phyloP scores from a whole-genome alignment of 768 basidiomycete species.

The Pulveroboletus sp. region DNA sequence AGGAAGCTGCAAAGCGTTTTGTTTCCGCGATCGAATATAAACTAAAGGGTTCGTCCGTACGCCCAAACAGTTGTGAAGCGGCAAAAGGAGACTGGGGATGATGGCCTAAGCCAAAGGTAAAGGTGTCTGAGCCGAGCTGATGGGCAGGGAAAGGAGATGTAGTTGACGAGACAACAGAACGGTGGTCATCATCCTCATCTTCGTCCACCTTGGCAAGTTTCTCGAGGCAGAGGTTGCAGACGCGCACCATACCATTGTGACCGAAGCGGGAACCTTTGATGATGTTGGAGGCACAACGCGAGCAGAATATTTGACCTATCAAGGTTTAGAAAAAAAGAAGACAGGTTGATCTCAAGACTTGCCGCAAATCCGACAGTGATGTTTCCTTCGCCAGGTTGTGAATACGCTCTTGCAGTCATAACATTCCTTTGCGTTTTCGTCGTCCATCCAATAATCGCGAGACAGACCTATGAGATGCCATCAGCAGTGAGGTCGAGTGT shows the following conservation, averaged over 20 bases:
- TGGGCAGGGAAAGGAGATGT: constrained; percentile 74
- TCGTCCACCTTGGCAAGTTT: constrained; percentile 86
- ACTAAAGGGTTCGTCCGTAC: constrained; percentile 75
- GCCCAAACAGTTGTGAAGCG: constrained; percentile 79
- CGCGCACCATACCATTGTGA: constrained; percentile 91
- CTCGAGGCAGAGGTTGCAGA: constrained; percentile 94
- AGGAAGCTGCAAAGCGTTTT: constrained; percentile 51
- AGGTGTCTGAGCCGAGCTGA: constrained; percentile 57
- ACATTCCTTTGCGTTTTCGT: constrained; percentile 92
- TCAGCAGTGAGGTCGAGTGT: constrained; percentile 6
- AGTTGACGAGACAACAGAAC: constrained; percentile 72
- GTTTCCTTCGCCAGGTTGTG: constrained; percentile 91
- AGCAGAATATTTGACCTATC: constrained; percentile 94
- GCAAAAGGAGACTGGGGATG: constrained; percentile 87
- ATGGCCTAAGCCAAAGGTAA: constrained; percentile 35
- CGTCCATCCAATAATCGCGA: constrained; percentile 98
- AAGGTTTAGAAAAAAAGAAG: not conserved
- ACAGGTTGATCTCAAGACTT: constrained; percentile 19
- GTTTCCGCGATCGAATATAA: constrained; percentile 82
- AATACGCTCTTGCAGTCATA: constrained; percentile 95
- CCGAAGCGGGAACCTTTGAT: constrained; percentile 94
- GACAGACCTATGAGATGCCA: constrained; percentile 59
- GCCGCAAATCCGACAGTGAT: constrained; percentile 98
- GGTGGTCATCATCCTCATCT: constrained; percentile 87
- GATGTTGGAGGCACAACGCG: constrained; percentile 93